A percentile compares a stretch with the other conserved stretches of the same genome.
Evolutionary conservation across 2,329 filamentous ascomycete species (phyloP).

Genomic region (Neonectria hederae): DNA sequence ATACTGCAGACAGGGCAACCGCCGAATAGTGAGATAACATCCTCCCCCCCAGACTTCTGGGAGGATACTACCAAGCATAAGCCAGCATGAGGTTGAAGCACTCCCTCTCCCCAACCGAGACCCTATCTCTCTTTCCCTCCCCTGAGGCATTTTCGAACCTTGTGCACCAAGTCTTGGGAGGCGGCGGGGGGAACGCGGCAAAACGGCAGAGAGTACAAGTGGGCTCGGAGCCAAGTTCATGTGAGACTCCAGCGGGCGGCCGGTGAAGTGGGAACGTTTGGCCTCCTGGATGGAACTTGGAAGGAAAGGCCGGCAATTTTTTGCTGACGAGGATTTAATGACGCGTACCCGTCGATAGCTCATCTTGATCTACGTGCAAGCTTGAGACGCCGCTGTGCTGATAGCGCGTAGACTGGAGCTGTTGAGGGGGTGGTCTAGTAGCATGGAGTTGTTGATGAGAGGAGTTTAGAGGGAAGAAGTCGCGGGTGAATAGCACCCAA

Average conservation of each 20-base stretch:
- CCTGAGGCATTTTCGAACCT: background rate
- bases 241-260: background rate
- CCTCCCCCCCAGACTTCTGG: background rate
- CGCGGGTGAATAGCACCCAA: background rate
- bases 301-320: background rate
- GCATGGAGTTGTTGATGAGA: background rate
- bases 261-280: background rate
- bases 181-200: background rate
- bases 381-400: background rate
- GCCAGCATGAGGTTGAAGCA: background rate
- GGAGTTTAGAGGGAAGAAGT: background rate
- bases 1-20: background rate
- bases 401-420: background rate
- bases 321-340: background rate
- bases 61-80: background rate
- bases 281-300: background rate
- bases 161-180: background rate
- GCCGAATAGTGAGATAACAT: background rate
- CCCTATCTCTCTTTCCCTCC: background rate
- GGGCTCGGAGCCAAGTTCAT: constrained; percentile 1
- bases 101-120: background rate
- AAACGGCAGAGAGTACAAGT: background rate
- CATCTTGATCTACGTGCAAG: background rate
- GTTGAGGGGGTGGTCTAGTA: background rate
- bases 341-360: background rate